Evolutionary conservation across 306 rosid genomes (phyloP).

Genomic region (Malus sieversii): DNA sequence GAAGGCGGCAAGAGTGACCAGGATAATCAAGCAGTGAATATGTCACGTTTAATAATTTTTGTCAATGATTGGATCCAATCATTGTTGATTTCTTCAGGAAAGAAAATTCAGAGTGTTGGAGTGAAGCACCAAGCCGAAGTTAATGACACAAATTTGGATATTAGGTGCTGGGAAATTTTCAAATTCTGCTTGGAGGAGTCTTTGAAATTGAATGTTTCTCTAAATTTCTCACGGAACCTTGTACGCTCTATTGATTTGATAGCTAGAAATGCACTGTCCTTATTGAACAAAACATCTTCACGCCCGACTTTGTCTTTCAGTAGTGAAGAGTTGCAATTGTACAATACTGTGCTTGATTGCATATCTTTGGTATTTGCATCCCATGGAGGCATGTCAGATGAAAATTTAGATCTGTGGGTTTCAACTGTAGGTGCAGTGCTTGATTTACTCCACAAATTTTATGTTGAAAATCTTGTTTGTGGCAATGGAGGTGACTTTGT

Average conservation of each 20-base stretch:
- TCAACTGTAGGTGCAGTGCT: slow-evolving; percentile 40
- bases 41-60: slow-evolving; percentile 47
- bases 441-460: slow-evolving; percentile 48
- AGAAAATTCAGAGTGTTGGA: slow-evolving; percentile 27
- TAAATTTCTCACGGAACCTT: slow-evolving; percentile 58
- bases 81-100: slow-evolving; percentile 56
- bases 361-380: slow-evolving; percentile 64
- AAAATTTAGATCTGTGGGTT: slow-evolving; percentile 70
- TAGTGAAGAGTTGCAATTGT: slow-evolving; percentile 39
- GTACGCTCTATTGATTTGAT: slow-evolving; percentile 44
- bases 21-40: slow-evolving; percentile 43
- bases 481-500: slow-evolving; percentile 39
- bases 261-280: slow-evolving; percentile 40
- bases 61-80: slow-evolving; percentile 76
- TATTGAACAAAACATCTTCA: slow-evolving; percentile 20
- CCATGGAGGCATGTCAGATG: slow-evolving; percentile 63
- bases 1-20: slow-evolving; percentile 16
- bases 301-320: slow-evolving; percentile 11
- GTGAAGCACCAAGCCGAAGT: slow-evolving; percentile 28
- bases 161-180: slow-evolving; percentile 76
- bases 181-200: slow-evolving; percentile 76
- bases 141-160: slow-evolving; percentile 49
- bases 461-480: slow-evolving; percentile 32
- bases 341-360: slow-evolving; percentile 54
- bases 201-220: slow-evolving; percentile 32